Evolutionary conservation across 257 asterid species (phyloP).

Genomic region (Solanum rostratum): DNA sequence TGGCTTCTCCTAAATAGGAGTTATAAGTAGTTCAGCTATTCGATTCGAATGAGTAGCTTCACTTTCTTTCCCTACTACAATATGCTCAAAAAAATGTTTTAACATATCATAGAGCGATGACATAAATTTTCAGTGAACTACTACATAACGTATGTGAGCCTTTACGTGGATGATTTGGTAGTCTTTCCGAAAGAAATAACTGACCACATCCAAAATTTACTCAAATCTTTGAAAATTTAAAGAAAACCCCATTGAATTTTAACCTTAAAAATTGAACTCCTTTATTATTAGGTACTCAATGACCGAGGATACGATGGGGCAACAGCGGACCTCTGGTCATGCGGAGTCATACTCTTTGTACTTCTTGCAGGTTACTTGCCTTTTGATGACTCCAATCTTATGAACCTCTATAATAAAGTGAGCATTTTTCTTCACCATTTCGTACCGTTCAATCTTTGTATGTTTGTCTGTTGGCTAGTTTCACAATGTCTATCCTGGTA

Average conservation of each 20-base stretch:
- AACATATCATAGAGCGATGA: background rate
- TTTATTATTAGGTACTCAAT: conserved; percentile 57
- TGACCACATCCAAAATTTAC: background rate
- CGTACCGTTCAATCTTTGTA: background rate
- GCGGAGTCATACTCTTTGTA: conserved; percentile 90
- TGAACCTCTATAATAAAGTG: conserved; percentile 74
- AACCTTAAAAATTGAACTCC: background rate
- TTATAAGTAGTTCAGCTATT: background rate
- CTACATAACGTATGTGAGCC: background rate
- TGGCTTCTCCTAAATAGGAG: background rate
- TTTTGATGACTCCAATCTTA: conserved; percentile 75
- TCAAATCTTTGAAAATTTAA: rapidly evolving
- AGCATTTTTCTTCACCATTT: conserved; percentile 12
- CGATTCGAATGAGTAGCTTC: background rate
- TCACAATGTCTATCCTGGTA: background rate
- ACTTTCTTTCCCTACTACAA: background rate
- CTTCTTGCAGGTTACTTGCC: conserved; percentile 97
- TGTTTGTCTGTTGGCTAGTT: background rate
- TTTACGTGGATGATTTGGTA: background rate
- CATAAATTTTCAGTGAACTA: background rate
- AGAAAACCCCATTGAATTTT: background rate
- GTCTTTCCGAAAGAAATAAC: background rate
- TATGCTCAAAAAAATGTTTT: background rate
- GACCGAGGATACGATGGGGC: conserved; percentile 91
- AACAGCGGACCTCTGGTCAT: conserved; percentile 86